These are phyloP conservation scores for Vickermania ingenoplastis DNA, from an alignment of 208 protist species.

Conservation along the genomic window DNA sequence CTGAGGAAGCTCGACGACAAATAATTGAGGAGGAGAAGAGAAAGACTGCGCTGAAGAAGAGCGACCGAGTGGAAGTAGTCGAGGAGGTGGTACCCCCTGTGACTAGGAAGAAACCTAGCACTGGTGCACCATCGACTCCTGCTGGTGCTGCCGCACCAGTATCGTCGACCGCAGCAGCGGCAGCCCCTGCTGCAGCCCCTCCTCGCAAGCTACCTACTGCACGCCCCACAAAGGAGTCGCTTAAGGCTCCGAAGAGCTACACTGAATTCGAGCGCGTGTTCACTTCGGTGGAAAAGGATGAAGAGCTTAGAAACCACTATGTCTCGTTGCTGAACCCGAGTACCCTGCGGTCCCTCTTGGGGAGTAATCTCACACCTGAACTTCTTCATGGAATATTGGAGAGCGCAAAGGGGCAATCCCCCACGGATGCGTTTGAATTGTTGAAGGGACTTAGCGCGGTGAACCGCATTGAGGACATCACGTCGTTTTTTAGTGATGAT, in stretches of 20 bases:
- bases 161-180: slow-evolving; percentile 4
- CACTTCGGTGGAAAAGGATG: slow-evolving; percentile 34
- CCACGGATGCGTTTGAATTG: slow-evolving; percentile 32
- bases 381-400: slow-evolving; percentile 60
- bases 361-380: slow-evolving; percentile 78
- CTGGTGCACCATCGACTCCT: neutral
- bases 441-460: slow-evolving; percentile 63
- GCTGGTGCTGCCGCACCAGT: neutral
- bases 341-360: slow-evolving; percentile 49
- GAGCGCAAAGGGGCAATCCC: slow-evolving; percentile 24
- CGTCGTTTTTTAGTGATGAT: slow-evolving; percentile 62
- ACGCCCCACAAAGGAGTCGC: slow-evolving; percentile 35
- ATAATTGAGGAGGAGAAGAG: slow-evolving; percentile 22
- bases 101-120: neutral
- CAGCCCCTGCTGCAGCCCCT: slow-evolving; percentile 2
- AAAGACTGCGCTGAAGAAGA: slow-evolving; percentile 16
- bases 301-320: slow-evolving; percentile 63
- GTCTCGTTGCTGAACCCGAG: slow-evolving; percentile 47
- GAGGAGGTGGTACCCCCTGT: slow-evolving; percentile 9
- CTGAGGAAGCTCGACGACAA: slow-evolving; percentile 16
- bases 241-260: slow-evolving; percentile 67
- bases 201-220: slow-evolving; percentile 16
- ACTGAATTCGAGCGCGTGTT: slow-evolving; percentile 85
- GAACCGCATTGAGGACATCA: slow-evolving; percentile 66
- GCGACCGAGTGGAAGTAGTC: slow-evolving; percentile 60